Evolutionary conservation across 2,329 filamentous ascomycete species (phyloP), one percentile per base, ranked within the genome.

Genomic region (Trichoderma harzianum): DNA sequence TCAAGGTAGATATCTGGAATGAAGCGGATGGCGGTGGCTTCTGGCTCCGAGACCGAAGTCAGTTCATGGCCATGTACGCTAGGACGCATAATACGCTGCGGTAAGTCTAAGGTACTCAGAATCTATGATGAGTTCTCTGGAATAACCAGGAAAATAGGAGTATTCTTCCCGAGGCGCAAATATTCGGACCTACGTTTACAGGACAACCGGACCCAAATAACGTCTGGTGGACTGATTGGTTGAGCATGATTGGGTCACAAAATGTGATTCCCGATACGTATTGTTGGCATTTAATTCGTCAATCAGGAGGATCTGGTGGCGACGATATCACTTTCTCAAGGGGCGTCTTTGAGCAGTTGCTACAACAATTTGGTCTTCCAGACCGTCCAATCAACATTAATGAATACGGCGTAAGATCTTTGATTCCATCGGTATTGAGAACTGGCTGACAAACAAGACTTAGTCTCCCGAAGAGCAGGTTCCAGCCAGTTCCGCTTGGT

Each of bases 1-100:
- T 88, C 0, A 78, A 84, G 0, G 77, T 84, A 11, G 86, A 88
- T 66, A 82, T 87, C 43, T 88, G 86, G 86, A 88, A 88, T 70
- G 86, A 88, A 76, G 84, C 86, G 0, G 86, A 87, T 7, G 69
- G 69, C 11, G 53, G 62, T 7, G 69, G 69, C n/a, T 71, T 71
- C 24, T 71, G 69, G 69, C 62, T 67, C 10, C 32, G 69, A 30
- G 51, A 57, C 14, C 28, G 69, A 51, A 47, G 51, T 18, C 69
- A 71, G 6, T 71, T 71, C 39, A 34, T 71, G 36, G 34, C 34
- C 16, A 70, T 64, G 58, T 70, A 64, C 16, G 14, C 68, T 14
- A 34, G 68, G 16, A 65, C 68, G 12, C 47, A 70, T 47, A 39
- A 21, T 21, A 53, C n/a, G 8, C 68, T 70, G 26, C 57, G 68